phyloP scores from a whole-genome alignment of 1,284 basidiomycete species.

The Naganishia sp. region DNA sequence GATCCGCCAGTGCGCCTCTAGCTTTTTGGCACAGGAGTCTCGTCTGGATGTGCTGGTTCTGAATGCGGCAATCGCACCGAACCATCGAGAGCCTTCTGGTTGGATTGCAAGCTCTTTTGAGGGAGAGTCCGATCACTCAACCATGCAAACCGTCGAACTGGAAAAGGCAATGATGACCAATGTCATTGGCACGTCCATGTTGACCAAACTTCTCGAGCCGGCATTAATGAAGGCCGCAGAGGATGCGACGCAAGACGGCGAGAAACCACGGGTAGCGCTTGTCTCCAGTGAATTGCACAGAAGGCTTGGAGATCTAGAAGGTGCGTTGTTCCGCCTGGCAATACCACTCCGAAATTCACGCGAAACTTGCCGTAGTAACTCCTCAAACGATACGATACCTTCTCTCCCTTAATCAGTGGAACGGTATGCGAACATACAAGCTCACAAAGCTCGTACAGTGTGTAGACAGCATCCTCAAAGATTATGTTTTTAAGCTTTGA shows the following conservation, averaged over 20 bases:
- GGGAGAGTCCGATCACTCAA: neutral
- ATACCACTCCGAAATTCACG: neutral
- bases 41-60: conserved; percentile 27
- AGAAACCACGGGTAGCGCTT: conserved; percentile 15
- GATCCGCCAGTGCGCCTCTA: conserved; percentile 21
- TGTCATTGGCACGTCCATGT: conserved; percentile 25
- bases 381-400: conserved; percentile 13
- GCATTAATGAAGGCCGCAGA: conserved; percentile 6
- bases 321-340: neutral
- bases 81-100: conserved; percentile 7
- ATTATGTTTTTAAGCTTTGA: neutral
- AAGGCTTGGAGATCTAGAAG: conserved; percentile 3
- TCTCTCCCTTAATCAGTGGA: conserved; percentile 5
- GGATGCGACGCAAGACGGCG: neutral
- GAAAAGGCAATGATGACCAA: conserved; percentile 31
- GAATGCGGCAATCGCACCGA: conserved; percentile 30
- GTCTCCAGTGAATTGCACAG: conserved; percentile 33
- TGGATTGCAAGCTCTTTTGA: neutral
- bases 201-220: conserved; percentile 17
- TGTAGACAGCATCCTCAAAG: neutral
- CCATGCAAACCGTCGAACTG: neutral
- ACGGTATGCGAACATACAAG: conserved; percentile 32
- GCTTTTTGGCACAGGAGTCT: conserved; percentile 15
- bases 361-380: neutral
- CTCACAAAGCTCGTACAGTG: conserved; percentile 31